Evolutionary conservation across 768 basidiomycete species (phyloP).

Genomic region (Amanita muscaria): DNA sequence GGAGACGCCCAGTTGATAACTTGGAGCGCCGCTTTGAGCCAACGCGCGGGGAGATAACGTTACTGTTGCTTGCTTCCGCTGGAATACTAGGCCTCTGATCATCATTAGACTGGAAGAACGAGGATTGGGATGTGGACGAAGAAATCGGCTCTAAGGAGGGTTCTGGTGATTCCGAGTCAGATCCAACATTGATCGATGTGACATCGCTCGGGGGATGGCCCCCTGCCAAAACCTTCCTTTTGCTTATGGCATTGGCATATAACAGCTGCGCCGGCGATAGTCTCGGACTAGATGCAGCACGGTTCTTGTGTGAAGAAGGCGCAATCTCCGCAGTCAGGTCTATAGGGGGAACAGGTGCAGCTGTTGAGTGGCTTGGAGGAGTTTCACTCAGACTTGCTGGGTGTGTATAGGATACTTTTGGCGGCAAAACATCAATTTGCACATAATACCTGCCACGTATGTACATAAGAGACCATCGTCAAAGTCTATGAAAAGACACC

Average conservation of each 20-base stretch:
- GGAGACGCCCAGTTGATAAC: too few relatives aligned
- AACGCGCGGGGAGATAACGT: too few relatives aligned
- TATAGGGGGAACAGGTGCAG: background rate
- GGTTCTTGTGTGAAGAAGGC: slow-evolving; percentile 4
- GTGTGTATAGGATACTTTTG: slow-evolving; percentile 26
- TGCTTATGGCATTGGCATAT: slow-evolving; percentile 31
- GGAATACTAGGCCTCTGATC: too few relatives aligned
- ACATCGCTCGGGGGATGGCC: background rate
- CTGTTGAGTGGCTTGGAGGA: background rate
- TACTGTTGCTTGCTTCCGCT: too few relatives aligned
- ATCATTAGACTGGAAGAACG: too few relatives aligned
- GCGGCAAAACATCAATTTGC: slow-evolving; percentile 21
- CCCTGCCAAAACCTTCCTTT: slow-evolving; percentile 4
- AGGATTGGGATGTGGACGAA: background rate
- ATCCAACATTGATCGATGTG: too few relatives aligned
- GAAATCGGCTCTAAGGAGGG: background rate
- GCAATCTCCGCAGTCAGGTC: background rate
- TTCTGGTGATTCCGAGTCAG: background rate
- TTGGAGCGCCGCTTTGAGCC: too few relatives aligned
- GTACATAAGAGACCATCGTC: too few relatives aligned
- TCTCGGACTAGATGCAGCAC: slow-evolving; percentile 8
- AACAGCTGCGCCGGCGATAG: slow-evolving; percentile 32
- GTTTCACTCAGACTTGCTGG: slow-evolving; percentile 18
- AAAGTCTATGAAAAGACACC: too few relatives aligned
- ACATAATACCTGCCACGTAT: slow-evolving; percentile 34